phyloP scores from a whole-genome alignment of 1,284 basidiomycete genomes.

The Tylopilus sp. region DNA sequence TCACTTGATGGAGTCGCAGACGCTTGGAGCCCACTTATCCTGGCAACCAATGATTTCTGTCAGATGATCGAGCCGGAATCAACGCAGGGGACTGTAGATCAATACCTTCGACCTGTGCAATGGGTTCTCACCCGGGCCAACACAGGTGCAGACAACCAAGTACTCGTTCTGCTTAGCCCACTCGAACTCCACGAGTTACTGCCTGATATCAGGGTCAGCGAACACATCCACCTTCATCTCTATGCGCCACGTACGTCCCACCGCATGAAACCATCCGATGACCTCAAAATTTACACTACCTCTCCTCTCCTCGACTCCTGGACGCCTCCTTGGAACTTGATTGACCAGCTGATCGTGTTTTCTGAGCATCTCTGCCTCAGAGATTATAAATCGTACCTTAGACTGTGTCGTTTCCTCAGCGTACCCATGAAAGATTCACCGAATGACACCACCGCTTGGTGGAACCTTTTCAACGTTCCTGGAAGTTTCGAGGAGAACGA shows the following conservation, averaged over 20 bases:
- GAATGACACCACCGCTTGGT: not conserved
- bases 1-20: slow-evolving; percentile 17
- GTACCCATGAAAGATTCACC: not conserved
- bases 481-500: not conserved
- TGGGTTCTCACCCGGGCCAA: slow-evolving; percentile 54
- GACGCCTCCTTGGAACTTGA: slow-evolving; percentile 1
- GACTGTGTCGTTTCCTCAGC: not conserved
- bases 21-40: slow-evolving; percentile 23
- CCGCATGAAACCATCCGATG: slow-evolving; percentile 48
- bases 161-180: slow-evolving; percentile 35
- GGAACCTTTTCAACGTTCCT: not conserved
- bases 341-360: slow-evolving; percentile 41
- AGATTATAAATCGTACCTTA: slow-evolving; percentile 41
- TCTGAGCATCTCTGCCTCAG: slow-evolving; percentile 40
- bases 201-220: slow-evolving; percentile 45
- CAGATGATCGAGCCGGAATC: not conserved
- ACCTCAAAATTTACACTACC: slow-evolving; percentile 48
- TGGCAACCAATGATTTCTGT: slow-evolving; percentile 39
- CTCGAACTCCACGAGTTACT: slow-evolving; percentile 53
- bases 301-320: slow-evolving; percentile 5
- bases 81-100: slow-evolving; percentile 13
- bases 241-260: slow-evolving; percentile 51
- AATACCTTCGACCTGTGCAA: slow-evolving; percentile 52
- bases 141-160: not conserved
- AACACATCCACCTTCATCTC: slow-evolving; percentile 9